Evolutionary conservation across 768 basidiomycete species (phyloP).

Genomic region (Phlebiopsis flavidoalba): DNA sequence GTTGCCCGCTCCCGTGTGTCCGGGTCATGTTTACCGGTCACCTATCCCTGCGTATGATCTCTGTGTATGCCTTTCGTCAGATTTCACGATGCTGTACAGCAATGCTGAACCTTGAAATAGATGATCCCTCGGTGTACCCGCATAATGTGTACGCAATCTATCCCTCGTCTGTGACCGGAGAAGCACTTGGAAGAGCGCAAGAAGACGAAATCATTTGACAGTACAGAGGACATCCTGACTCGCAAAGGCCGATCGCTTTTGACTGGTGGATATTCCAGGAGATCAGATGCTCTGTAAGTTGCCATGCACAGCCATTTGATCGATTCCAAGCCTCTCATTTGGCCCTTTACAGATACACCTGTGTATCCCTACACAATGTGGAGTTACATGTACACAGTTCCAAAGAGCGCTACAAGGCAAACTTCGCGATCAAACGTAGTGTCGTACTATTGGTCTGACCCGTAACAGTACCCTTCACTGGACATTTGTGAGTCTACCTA

Average conservation of each 20-base stretch:
- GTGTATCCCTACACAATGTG: slow-evolving; percentile 37
- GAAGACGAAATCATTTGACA: neutral
- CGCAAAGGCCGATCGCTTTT: neutral
- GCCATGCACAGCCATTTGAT: neutral
- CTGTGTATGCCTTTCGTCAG: slow-evolving; percentile 4
- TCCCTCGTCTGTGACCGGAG: neutral
- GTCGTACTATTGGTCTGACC: slow-evolving; percentile 5
- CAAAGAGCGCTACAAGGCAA: neutral
- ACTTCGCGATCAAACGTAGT: neutral
- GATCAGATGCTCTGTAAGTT: slow-evolving; percentile 13
- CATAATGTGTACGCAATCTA: slow-evolving; percentile 7
- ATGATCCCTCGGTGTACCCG: slow-evolving; percentile 7
- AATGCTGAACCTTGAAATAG: neutral
- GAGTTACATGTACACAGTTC: slow-evolving; percentile 33
- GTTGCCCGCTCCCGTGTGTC: neutral
- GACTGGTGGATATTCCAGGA: slow-evolving; percentile 5
- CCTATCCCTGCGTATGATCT: slow-evolving; percentile 7
- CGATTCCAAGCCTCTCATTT: neutral
- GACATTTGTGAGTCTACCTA: slow-evolving; percentile 17
- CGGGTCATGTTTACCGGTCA: neutral
- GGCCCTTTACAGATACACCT: slow-evolving; percentile 28
- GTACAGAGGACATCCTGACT: neutral
- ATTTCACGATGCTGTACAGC: neutral
- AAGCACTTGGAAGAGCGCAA: neutral
- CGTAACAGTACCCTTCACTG: slow-evolving; percentile 21